These are phyloP conservation scores for Senna siamea DNA, from an alignment of 306 rosid genomes.

Conservation along the genomic window DNA sequence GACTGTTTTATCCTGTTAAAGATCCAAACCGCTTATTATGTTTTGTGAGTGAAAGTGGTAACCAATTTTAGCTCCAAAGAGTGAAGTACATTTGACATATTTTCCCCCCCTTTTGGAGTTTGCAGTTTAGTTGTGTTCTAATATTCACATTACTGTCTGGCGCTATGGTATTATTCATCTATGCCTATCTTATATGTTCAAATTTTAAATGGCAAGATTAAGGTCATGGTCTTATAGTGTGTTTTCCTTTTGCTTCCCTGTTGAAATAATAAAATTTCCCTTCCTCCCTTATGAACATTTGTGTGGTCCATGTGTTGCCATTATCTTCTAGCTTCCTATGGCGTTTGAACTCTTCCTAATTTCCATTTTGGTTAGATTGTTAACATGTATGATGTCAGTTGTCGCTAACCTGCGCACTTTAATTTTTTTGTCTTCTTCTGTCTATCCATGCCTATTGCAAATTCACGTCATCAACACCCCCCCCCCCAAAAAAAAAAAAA, in stretches of 20 bases:
- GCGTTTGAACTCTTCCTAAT: not conserved
- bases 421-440: not conserved
- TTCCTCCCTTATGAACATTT: not conserved
- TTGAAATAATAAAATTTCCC: not conserved
- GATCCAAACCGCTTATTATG: not conserved
- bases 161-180: slow-evolving; percentile 4
- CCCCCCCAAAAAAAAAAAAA: not conserved
- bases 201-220: no score
- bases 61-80: not conserved
- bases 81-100: slow-evolving; percentile 26
- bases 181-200: slow-evolving; percentile 9
- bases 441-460: no score
- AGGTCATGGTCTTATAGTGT: no score
- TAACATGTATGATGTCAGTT: not conserved
- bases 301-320: not conserved
- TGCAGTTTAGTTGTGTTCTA: no score
- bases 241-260: not conserved
- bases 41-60: not conserved
- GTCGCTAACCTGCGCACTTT: not conserved
- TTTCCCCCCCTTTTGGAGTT: no score
- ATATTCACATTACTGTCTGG: no score
- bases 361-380: not conserved
- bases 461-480: not conserved
- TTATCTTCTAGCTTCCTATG: not conserved
- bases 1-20: slow-evolving; percentile 10